Evolutionary conservation across 371 early-diverging fungal genomes (phyloP), one percentile per base, ranked within the genome.

Genomic region (Mucor indicus): DNA sequence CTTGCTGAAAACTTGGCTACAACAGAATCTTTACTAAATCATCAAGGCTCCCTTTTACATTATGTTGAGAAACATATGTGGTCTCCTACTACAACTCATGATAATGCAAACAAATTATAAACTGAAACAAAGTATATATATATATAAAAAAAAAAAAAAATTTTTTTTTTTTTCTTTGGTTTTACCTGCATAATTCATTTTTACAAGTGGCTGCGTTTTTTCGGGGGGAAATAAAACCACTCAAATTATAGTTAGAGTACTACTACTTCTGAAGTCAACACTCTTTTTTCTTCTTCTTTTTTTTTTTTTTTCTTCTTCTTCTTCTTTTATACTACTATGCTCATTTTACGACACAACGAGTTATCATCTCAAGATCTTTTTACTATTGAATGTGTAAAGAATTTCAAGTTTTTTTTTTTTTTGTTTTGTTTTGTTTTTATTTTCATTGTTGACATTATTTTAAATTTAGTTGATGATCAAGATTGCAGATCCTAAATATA

Each of bases 1-100:
- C 61, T 80, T 12, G 53, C 71, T 3, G 85, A 82, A 48, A 80
- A 75, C 3, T 43, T 81, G 27, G 80, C 79, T 29, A 44, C 37
- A 16, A 23, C 38, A 3, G 23, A 49, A 45, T 31, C n/a, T 3
- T n/a, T n/a, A n/a, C 30, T 6, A 6, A 29, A 29, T 29, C 6
- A 29, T 6, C 6, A 29, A 8, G 30, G 12, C 8, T 6, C 8
- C 12, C 6, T 29, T 12, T 29, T 29, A 12, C 6, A 12, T 29
- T 29, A 8, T 29, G 30, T 29, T 12, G 12, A 29, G 12, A 12
- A 6, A 5, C 9, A 33, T n/a, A 33, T 33, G 35, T 33, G 35
- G 35, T 33, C 35, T 33, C 35, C 35, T 7, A 27, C 29, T n/a
- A n/a, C n/a, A n/a, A n/a, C n/a, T n/a, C n/a, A 5, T 27, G 29